Conservation (phyloP, 805 yeast species). For the Yarrowia bubula region DNA sequence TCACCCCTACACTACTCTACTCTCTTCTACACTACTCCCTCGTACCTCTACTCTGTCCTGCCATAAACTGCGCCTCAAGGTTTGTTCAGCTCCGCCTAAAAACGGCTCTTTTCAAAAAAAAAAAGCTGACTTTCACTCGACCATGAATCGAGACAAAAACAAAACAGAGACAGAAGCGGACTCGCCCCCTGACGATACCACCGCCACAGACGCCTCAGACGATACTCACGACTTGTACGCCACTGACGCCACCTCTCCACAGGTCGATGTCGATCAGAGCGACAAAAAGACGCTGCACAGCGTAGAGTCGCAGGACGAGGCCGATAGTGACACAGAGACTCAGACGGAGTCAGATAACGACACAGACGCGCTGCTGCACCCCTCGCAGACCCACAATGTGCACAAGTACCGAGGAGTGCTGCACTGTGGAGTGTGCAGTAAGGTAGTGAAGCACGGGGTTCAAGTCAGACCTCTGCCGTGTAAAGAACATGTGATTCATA, state of each 20-base stretch:
- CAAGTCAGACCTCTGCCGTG: neutral
- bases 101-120: neutral
- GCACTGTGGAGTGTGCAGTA: neutral
- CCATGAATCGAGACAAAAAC: slow-evolving; percentile 9
- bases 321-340: neutral
- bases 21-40: too few relatives aligned
- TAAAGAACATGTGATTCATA: neutral
- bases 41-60: too few relatives aligned
- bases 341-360: neutral
- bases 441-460: slow-evolving; percentile 1
- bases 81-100: neutral
- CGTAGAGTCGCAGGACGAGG: neutral
- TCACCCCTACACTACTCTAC: too few relatives aligned
- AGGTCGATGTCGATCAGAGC: neutral
- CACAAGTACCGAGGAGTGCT: slow-evolving; percentile 7
- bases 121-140: neutral
- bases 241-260: slow-evolving; percentile 23
- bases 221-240: neutral
- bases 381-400: slow-evolving; percentile 4
- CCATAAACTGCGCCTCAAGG: neutral
- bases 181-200: neutral
- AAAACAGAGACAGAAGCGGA: neutral
- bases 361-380: neutral
- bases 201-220: neutral
- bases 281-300: neutral